Evolutionary conservation across 768 basidiomycete genomes (phyloP).

Genomic region (Boletus vermiculosoides): DNA sequence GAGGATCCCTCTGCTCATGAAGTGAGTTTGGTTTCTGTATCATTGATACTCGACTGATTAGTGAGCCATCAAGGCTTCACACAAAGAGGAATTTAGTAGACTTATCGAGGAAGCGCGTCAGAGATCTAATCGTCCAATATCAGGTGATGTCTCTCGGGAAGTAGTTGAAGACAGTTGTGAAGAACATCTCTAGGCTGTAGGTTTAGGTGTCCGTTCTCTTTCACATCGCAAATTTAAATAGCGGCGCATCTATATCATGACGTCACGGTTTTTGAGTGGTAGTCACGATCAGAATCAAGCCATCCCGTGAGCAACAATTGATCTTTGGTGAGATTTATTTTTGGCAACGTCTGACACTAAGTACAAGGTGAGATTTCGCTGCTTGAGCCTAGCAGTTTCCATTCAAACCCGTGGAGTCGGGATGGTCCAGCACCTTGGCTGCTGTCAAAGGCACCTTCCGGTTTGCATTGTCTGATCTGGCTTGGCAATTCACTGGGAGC

Average conservation of each 20-base stretch:
- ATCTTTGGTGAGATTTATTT: constrained; percentile 9
- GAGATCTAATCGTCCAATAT: constrained; percentile 24
- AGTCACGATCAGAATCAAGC: not conserved
- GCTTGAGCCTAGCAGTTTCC: not conserved
- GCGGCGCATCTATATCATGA: not conserved
- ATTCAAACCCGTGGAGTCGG: not conserved
- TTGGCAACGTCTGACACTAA: not conserved
- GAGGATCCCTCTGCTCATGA: constrained; percentile 41
- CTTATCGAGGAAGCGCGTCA: constrained; percentile 37
- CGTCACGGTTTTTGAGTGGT: not conserved
- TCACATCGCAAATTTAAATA: not conserved
- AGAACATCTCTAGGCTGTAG: constrained; percentile 18
- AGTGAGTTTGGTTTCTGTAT: constrained; percentile 27
- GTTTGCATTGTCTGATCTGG: not conserved
- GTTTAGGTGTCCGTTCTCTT: not conserved
- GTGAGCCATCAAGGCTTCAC: constrained; percentile 13
- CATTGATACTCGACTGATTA: not conserved
- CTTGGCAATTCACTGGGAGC: not conserved
- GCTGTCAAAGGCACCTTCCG: constrained; percentile 4
- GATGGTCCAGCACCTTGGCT: not conserved
- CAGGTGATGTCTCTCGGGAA: not conserved
- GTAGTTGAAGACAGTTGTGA: constrained; percentile 40
- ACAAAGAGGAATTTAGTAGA: constrained; percentile 35
- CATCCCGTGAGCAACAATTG: not conserved
- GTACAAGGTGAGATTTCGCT: not conserved